Evolutionary conservation across 805 yeast genomes (phyloP), one percentile per base, ranked within the genome.

Genomic region (Metschnikowia lunata): DNA sequence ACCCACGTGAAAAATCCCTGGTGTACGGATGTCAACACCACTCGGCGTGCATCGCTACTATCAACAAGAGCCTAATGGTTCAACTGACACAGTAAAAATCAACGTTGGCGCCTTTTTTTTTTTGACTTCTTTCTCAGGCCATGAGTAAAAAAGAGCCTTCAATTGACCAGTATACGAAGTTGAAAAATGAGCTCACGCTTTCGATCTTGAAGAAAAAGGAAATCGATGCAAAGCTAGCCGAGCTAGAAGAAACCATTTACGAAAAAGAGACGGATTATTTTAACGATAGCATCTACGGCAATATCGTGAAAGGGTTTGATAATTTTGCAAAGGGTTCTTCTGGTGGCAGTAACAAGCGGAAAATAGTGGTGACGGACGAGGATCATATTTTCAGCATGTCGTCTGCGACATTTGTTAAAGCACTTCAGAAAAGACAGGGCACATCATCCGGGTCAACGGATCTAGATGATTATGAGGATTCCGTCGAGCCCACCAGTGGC

Each of bases 241-340:
- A 63, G 36, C 60, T 88, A 6, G 96, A 90, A 57, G 96, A 88
- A 50, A 78, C 79, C 41, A 82, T 90, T 6, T 89, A 80, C 65
- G 83, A 80, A 38, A 79, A 80, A 51, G 98, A 90, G 59, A 80
- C 84, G 8, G 77, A 79, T 11, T 90, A 90, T 59, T 77, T 90
- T 37, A 78, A 83, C 27, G 89, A 85, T 41, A 79, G 88, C 46
- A 63, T 72, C 27, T 78, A 78, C 43, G 90, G 97, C 0, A 90
- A 88, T 61, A 83, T 91, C 26, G 85, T 88, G n/a, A 84, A 85
- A 50, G 98, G 98, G 1, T 90, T 89, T 56, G 97, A 90, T 39
- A 84, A 80, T 54, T 85, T 86, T 57, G 73, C 83, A 39, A 85
- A 84, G 52, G 63, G 56, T 29, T 51, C 55, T 18, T 49, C 61